Percentiles rank a stretch among this genome's conserved stretches.
These are phyloP conservation scores for Inosperma sp. DNA, from an alignment of 768 basidiomycete species.

Conservation along the genomic window DNA sequence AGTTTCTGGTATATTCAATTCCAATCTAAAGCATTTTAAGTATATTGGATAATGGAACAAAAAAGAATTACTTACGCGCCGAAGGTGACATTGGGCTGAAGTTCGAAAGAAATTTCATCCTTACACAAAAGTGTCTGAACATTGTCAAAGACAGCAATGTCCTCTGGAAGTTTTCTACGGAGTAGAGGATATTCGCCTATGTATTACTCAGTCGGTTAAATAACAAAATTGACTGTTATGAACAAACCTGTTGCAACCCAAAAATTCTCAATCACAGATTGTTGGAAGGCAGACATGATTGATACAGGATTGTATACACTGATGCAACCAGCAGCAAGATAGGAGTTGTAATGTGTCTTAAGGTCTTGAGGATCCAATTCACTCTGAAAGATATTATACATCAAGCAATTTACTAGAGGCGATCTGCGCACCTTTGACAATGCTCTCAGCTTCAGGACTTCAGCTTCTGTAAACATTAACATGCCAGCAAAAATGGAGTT, in stretches of 20 bases:
- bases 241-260: conserved; percentile 6
- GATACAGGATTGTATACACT: conserved; percentile 6
- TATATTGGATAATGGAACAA: too few species aligned
- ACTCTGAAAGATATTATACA: not conserved
- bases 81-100: conserved; percentile 2
- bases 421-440: not conserved
- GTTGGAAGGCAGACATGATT: conserved; percentile 3
- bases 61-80: too few species aligned
- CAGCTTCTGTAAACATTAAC: conserved; percentile 4
- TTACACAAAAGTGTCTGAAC: not conserved
- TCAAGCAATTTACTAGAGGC: not conserved
- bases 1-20: not conserved
- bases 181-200: conserved; percentile 5
- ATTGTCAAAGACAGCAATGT: not conserved
- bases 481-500: conserved; percentile 1
- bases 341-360: conserved; percentile 5
- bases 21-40: not conserved
- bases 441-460: conserved; percentile 4
- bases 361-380: conserved; percentile 1
- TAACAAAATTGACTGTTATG: not conserved
- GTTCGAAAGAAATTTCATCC: not conserved
- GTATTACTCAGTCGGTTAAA: too few species aligned
- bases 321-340: not conserved
- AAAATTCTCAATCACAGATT: conserved; percentile 2
- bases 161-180: not conserved